Conservation (phyloP, 768 basidiomycete genomes). For the Boletus tylopilopsis region DNA sequence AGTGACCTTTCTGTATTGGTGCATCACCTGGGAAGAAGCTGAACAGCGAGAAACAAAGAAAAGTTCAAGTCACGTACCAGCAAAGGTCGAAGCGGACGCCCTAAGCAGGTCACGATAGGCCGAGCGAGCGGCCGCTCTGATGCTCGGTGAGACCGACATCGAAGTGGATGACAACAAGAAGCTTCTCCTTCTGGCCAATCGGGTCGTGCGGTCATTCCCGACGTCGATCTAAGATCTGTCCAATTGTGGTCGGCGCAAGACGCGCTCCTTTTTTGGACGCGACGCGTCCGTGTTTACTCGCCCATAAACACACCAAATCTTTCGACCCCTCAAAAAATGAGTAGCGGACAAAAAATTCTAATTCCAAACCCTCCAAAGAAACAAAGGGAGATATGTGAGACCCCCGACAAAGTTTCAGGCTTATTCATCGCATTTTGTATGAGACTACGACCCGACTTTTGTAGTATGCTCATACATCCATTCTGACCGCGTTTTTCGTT, state of each 20-base stretch:
- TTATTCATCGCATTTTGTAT: slow-evolving; percentile 19
- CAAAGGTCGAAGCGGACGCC: slow-evolving; percentile 63
- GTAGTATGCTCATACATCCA: not conserved
- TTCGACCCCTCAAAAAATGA: slow-evolving; percentile 23
- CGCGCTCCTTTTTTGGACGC: slow-evolving; percentile 38
- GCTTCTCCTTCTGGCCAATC: slow-evolving; percentile 14
- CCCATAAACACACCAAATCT: slow-evolving; percentile 30
- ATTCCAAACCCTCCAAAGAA: slow-evolving; percentile 18
- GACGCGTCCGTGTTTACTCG: slow-evolving; percentile 25
- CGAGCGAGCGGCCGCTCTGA: slow-evolving; percentile 64
- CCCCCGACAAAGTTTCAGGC: slow-evolving; percentile 12
- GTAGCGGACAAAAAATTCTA: slow-evolving; percentile 28
- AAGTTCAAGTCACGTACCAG: slow-evolving; percentile 37
- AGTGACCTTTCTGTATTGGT: slow-evolving; percentile 46
- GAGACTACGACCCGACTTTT: slow-evolving; percentile 17
- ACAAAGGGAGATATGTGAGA: slow-evolving; percentile 13
- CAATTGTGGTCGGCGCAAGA: slow-evolving; percentile 35
- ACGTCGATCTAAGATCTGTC: slow-evolving; percentile 32
- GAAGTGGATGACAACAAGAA: too few species aligned
- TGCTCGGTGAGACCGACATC: slow-evolving; percentile 52
- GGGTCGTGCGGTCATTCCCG: slow-evolving; percentile 12
- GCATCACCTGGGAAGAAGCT: slow-evolving; percentile 46
- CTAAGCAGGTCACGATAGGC: slow-evolving; percentile 72
- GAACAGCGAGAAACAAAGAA: not conserved
- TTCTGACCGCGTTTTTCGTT: slow-evolving; percentile 16